Base-by-base conservation (phyloP, 192 early-diverging fungal species). In the Coemansia sp. region DNA sequence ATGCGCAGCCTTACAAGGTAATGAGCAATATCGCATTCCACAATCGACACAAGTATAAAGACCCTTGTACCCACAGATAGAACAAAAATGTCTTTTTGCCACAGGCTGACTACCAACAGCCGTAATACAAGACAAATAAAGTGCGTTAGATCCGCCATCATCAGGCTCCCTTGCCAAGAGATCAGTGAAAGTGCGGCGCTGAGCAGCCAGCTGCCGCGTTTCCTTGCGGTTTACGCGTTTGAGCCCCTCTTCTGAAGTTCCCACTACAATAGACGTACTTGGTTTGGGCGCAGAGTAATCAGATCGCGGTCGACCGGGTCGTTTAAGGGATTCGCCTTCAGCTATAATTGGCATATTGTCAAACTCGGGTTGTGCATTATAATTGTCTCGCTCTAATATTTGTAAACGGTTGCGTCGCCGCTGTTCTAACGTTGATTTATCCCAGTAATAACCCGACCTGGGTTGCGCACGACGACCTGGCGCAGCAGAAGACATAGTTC, bases 21-120 rank as follows among this genome's bases (percentile, higher is more conserved):
- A 72, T 41, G 87, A 89, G 62, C 90, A 91, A 39, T 89, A 91
- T 13, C 86, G 77, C 86, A 91, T 87, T 16, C 90, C 90, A 47
- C 90, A 91, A 40, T 86, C 78, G 20, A 83, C 72, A 64, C 90
- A 91, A 11, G 81, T 83, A 65, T 91, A 91, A 0, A 73, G 62
- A 9, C 90, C 88, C 55, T 71, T 72, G 69, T 87, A 91, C 6
- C 90, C 89, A 64, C 90, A 91, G 0, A 91, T 86, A 0, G 89
- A 88, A 65, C 90, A 91, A 78, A 91, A 91, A 29, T 83, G 73
- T 20, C 90, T 69, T 31, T 64, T 60, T 7, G 85, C 80, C 36
- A 81, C 76, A 3, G 43, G 49, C 46, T 81, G 81, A 0, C 83
- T 82, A 2, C 70, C 78, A 49, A 79, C 70, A 3, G 79, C 78